Evolutionary conservation across 129 eudicot genomes (phyloP), one percentile per base, ranked within the genome.

Genomic region (Chrysanthemum seticuspe): DNA sequence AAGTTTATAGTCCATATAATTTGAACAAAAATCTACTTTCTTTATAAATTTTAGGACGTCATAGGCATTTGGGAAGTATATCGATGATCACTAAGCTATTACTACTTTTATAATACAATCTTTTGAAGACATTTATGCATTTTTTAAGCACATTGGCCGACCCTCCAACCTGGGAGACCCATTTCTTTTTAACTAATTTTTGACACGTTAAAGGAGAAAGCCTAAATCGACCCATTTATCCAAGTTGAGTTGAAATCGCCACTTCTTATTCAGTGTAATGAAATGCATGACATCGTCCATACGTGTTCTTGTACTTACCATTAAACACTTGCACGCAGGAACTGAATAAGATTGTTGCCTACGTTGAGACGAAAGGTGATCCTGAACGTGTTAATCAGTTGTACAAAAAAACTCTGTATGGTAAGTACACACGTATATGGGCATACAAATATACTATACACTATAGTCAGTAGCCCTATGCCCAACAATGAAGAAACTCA

Each of bases 321-420:
- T 50, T 8, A 10, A 73, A 18, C 66, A 31, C 73, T 49, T 23
- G 68, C 34, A 15, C 68, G 61, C 87, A 93, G 98, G 97, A 87
- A 80, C 62, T 89, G 34, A 84, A 93, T 88, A 89, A 87, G 80
- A 50, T 89, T 10, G 97, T 85, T 68, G 91, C 90, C 11, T 93
- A 89, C 80, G 83, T 79, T 21, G 76, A 65, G 66, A 89, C 96
- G 56, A 93, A 87, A 76, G 36, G 55, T 19, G 92, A 93, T 68
- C 83, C 86, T 25, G 51, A 80, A 13, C 10, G 52, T 2, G 62
- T 75, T 57, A 63, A 80, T 18, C n/a, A 51, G 6, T 0, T 0
- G 34, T 93, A 54, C 79, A n/a, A 93, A 82, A 82, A 79, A 53
- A 36, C 89, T 82, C 16, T 62, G 76, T 48, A 16, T 87, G 91